Base-by-base conservation (phyloP, 2,329 filamentous ascomycete species). In the Cordyceps javanica region DNA sequence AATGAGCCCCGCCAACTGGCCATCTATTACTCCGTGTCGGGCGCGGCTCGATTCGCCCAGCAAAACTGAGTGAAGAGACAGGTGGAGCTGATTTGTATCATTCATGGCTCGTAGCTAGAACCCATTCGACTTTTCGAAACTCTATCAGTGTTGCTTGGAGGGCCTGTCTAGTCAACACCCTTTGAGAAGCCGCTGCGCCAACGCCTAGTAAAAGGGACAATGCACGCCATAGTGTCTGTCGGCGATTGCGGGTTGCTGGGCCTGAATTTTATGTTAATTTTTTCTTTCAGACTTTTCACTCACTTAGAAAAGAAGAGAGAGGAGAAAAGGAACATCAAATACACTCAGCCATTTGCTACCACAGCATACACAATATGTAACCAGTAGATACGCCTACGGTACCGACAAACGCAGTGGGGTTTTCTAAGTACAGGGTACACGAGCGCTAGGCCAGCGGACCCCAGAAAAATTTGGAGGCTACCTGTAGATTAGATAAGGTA, bases 381-480 rank as follows among this genome's bases (percentile, higher is more conserved):
- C 5, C 10, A 38, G n/a, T n/a, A n/a, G n/a, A n/a, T 41, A 5
- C 19, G 5, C 19, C 16, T 13, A 3, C 3, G 25, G 56, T 49
- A 58, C 49, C 25, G 38, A 34, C 48, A n/a, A 2, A 7, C 38
- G 7, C 28, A 38, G 53, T 42, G 42, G 50, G 50, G 44, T 54
- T 5, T 32, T 32, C 14, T 10, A 19, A 14, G 26, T 19, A 28
- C 41, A 58, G 49, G n/a, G 26, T 19, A 28, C 41, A 58, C 42
- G 49, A 42, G 57, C 50, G 34, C 25, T 19, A n/a, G 3, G n/a
- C 39, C 19, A 41, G 23, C 16, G 38, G 39, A 23, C 21, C 42
- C 58, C 56, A 59, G 59, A 44, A 61, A 70, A 72, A 71, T 66
- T 64, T 67, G 25, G 41, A 32, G 41, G 48, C 48, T 28, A 46